These are phyloP conservation scores for Porphyrellus cyaneotinctus DNA, from an alignment of 768 basidiomycete species.

Conservation along the genomic window DNA sequence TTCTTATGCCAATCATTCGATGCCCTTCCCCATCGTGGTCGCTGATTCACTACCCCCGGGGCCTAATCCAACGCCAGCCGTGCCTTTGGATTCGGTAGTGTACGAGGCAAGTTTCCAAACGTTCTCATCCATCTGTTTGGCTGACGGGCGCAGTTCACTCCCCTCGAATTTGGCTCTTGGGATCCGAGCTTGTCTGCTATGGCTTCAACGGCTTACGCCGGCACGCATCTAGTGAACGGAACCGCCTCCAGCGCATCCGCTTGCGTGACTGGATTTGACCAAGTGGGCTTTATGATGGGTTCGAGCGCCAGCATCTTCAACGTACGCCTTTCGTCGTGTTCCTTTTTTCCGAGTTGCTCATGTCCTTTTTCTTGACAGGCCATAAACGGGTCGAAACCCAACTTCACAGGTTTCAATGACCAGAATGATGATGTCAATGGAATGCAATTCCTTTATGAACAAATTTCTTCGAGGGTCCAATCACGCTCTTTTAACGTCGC, in stretches of 20 bases:
- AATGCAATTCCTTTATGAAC: constrained; percentile 46
- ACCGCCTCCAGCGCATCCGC: constrained; percentile 47
- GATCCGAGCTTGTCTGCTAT: constrained; percentile 72
- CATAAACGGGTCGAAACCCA: constrained; percentile 40
- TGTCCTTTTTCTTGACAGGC: constrained; percentile 39
- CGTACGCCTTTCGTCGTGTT: constrained; percentile 28
- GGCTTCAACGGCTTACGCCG: constrained; percentile 56
- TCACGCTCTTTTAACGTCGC: constrained; percentile 58
- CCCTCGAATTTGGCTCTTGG: constrained; percentile 69
- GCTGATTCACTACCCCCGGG: constrained; percentile 50
- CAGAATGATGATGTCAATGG: constrained; percentile 17
- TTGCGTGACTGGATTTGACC: constrained; percentile 75
- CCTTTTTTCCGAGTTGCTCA: background rate
- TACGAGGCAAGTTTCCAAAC: constrained; percentile 46
- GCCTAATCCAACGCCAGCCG: constrained; percentile 39
- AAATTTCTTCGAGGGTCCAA: constrained; percentile 42
- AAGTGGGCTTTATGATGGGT: constrained; percentile 70
- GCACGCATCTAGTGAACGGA: constrained; percentile 61
- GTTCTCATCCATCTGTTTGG: constrained; percentile 7
- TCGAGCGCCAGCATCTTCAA: constrained; percentile 70
- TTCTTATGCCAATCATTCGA: constrained; percentile 43
- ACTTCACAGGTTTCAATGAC: constrained; percentile 24
- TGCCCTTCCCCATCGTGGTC: constrained; percentile 68
- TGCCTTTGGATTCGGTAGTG: constrained; percentile 43
- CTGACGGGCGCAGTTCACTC: constrained; percentile 43